These are phyloP conservation scores for Graphilbum fragrans DNA, from an alignment of 2,329 filamentous ascomycete genomes.

Conservation along the genomic window DNA sequence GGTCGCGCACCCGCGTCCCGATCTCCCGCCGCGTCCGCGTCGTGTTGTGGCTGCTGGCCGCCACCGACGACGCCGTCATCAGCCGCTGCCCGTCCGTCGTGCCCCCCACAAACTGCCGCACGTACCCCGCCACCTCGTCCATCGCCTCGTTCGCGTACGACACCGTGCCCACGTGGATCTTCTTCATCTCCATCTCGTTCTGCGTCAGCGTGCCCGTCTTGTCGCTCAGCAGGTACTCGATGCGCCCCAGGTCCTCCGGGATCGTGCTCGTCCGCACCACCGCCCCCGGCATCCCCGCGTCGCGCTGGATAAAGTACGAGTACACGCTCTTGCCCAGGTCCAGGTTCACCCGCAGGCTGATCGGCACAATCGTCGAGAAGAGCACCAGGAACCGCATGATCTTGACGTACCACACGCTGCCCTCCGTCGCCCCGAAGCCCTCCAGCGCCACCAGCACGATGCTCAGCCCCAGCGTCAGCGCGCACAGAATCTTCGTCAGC, in stretches of 20 bases:
- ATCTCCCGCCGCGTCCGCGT: slow-evolving; percentile 89
- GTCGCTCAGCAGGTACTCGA: slow-evolving; percentile 92
- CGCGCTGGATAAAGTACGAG: slow-evolving; percentile 87
- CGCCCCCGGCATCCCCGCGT: slow-evolving; percentile 79
- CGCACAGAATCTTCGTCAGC: slow-evolving; percentile 88
- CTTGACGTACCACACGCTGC: slow-evolving; percentile 79
- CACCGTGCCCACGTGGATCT: slow-evolving; percentile 95
- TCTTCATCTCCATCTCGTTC: slow-evolving; percentile 98
- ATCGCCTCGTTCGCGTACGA: slow-evolving; percentile 98
- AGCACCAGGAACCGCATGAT: slow-evolving; percentile 97
- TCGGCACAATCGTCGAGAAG: slow-evolving; percentile 98
- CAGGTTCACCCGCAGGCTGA: slow-evolving; percentile 89
- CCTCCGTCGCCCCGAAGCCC: slow-evolving; percentile 58
- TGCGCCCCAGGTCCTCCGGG: slow-evolving; percentile 86
- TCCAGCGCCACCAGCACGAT: slow-evolving; percentile 80
- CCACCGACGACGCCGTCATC: slow-evolving; percentile 62
- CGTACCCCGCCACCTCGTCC: slow-evolving; percentile 85
- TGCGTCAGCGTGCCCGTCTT: slow-evolving; percentile 98
- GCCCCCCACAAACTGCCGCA: slow-evolving; percentile 67
- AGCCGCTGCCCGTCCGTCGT: slow-evolving; percentile 34
- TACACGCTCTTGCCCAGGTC: slow-evolving; percentile 97
- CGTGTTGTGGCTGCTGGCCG: slow-evolving; percentile 41
- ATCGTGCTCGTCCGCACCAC: slow-evolving; percentile 96
- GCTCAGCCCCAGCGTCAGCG: slow-evolving; percentile 75
- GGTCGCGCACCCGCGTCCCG: slow-evolving; percentile 80